Base-by-base conservation (phyloP, 768 basidiomycete species). In the Boletus rex-veris region DNA sequence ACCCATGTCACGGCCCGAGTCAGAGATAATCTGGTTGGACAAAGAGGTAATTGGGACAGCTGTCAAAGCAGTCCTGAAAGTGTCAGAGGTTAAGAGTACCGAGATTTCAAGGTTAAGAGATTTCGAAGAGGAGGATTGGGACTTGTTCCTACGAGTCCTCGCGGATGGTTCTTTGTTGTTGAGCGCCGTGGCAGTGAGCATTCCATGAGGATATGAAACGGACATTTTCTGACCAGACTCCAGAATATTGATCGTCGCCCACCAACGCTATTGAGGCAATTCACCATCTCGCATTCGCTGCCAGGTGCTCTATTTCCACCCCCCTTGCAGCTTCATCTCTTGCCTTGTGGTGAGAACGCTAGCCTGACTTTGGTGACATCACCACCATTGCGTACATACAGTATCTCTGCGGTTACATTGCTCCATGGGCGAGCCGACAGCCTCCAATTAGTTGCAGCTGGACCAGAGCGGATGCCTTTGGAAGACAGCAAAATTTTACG, bases 201-300 rank as follows among this genome's bases (percentile, higher is more conserved):
- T 45, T 59, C 28, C 41, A 54, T 28, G 19, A 44, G n/a, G 15
- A 49, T 35, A 39, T 28, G 43, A 36, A 21, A 33, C 8, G 36
- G 38, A 15, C 19, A 47, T 16, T 15, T 40, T 42, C 33, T 64
- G 18, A 64, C 43, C 26, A 50, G 39, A 41, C 40, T 41, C 31
- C 58, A 95, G 93, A 92, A 96, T 70, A 83, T 97, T 59, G 93
- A 96, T 64, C 79, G 88, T 15, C 81, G 86, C 59, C 94, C 94
- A 7, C 94, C 94, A 9, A 92, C 90, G 3, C 75, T 93, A 4
- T 75, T 92, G 28, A 82, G 80, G 63, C 85, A 87, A 54, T 88
- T 90, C 68, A 84, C 81, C 3, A 71, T 93, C 18, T 82, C 89
- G 42, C 84, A 88, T 53, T 80, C 82, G 1, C 74, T 74, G 15